Conservation (phyloP, 202 grass and related monocot genomes). For the Schoenoplectus triqueter region DNA sequence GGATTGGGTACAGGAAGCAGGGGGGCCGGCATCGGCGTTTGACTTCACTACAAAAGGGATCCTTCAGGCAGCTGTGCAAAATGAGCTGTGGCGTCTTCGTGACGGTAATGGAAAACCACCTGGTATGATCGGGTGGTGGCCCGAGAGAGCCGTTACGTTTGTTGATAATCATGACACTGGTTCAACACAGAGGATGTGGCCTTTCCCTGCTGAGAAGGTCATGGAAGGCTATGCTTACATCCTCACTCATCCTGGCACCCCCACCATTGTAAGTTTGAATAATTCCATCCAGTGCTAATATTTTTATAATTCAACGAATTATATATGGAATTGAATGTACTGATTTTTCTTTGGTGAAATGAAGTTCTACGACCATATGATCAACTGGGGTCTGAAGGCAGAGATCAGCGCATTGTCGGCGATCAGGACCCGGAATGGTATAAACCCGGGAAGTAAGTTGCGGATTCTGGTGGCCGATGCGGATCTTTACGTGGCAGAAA, state of each 20-base stretch:
- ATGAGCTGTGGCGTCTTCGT: slow-evolving; percentile 52
- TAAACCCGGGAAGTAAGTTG: slow-evolving; percentile 56
- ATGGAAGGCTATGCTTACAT: slow-evolving; percentile 55
- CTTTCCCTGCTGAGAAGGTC: slow-evolving; percentile 50
- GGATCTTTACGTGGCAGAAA: slow-evolving; percentile 76
- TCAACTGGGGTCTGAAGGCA: slow-evolving; percentile 45
- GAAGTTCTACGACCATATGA: slow-evolving; percentile 45
- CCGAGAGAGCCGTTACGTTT: slow-evolving; percentile 59
- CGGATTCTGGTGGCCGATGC: slow-evolving; percentile 65
- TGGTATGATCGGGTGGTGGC: slow-evolving; percentile 57
- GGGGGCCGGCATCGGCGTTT: slow-evolving; percentile 41
- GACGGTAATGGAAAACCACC: slow-evolving; percentile 49
- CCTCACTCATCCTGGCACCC: slow-evolving; percentile 50
- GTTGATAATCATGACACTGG: slow-evolving; percentile 70
- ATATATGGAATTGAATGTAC: neutral
- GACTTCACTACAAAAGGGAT: slow-evolving; percentile 73
- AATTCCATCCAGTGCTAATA: neutral
- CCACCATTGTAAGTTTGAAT: slow-evolving; percentile 40
- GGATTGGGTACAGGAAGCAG: slow-evolving; percentile 37
- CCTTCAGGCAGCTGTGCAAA: slow-evolving; percentile 53
- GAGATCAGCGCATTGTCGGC: slow-evolving; percentile 63
- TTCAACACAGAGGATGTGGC: slow-evolving; percentile 47
- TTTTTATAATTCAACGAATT: neutral
- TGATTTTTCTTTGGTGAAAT: slow-evolving; percentile 5
- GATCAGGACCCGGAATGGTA: slow-evolving; percentile 53